phyloP scores from a whole-genome alignment of 176 grass and related monocot species.

The barley (Hordeum vulgare) region DNA sequence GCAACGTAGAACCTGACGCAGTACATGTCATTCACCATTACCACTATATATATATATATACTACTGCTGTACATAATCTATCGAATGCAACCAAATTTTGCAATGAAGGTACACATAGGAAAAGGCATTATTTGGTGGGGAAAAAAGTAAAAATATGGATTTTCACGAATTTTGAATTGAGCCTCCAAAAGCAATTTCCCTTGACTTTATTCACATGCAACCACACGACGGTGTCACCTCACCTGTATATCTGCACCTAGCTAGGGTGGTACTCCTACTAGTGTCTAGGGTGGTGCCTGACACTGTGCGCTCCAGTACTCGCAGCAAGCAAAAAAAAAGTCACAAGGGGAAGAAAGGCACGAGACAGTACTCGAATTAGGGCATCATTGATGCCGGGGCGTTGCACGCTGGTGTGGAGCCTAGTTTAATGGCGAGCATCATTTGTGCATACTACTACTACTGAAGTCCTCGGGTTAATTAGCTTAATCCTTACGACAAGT shows the following conservation, averaged over 20 bases:
- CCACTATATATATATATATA: too few species aligned
- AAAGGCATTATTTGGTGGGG: not conserved
- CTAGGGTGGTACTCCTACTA: too few species aligned
- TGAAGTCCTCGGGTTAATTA: not conserved
- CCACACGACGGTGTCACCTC: not conserved
- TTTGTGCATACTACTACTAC: too few species aligned
- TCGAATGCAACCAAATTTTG: not conserved
- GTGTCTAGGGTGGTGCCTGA: not conserved
- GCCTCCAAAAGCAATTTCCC: too few species aligned
- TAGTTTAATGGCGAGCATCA: not conserved
- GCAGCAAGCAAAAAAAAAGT: not conserved
- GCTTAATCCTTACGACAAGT: slow-evolving; percentile 16
- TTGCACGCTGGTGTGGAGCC: not conserved
- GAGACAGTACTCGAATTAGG: slow-evolving; percentile 32
- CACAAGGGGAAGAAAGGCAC: not conserved
- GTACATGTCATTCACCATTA: not conserved
- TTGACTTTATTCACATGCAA: slow-evolving; percentile 14
- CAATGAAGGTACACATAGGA: too few species aligned
- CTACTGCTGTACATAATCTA: not conserved
- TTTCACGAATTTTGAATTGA: too few species aligned
- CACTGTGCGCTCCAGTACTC: not conserved
- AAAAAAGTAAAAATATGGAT: too few species aligned
- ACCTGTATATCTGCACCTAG: not conserved
- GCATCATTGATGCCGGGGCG: slow-evolving; percentile 30
- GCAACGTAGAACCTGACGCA: slow-evolving; percentile 82